Conservation (phyloP, 1,139 yeast species). For the Suhomyces terraborum region DNA sequence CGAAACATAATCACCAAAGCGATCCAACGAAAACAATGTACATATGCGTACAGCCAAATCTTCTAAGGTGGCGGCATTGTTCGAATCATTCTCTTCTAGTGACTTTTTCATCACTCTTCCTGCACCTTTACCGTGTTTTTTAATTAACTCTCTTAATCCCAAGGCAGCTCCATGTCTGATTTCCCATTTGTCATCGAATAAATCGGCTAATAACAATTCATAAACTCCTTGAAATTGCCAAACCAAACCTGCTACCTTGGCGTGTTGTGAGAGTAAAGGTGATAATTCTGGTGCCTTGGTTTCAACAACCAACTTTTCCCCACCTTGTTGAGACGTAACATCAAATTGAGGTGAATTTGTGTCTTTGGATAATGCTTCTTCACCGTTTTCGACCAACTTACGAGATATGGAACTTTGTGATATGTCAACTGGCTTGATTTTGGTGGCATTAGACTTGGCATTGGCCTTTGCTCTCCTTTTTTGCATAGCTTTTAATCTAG, state of each 20-base stretch:
- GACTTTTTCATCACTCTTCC: constrained; percentile 75
- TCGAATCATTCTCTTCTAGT: constrained; percentile 58
- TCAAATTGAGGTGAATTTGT: constrained; percentile 40
- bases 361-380: constrained; percentile 15
- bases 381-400: constrained; percentile 47
- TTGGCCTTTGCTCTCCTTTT: constrained; percentile 85
- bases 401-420: constrained; percentile 78
- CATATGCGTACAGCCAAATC: constrained; percentile 86
- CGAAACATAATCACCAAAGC: constrained; percentile 96
- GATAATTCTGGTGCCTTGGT: constrained; percentile 68
- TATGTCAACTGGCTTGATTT: constrained; percentile 64
- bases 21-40: constrained; percentile 85
- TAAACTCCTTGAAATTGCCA: constrained; percentile 99
- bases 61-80: constrained; percentile 74
- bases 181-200: constrained; percentile 91
- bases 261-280: constrained; percentile 73
- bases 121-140: constrained; percentile 82
- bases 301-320: constrained; percentile 82
- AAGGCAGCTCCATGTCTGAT: constrained; percentile 94
- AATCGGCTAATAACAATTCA: constrained; percentile 74
- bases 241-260: constrained; percentile 72
- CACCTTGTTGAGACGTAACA: constrained; percentile 78
- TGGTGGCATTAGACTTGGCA: constrained; percentile 61
- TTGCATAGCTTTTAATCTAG: constrained; percentile 91
- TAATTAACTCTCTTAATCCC: constrained; percentile 85